Base-by-base conservation (phyloP, 129 eudicot genomes). In the Cynara cardunculus region DNA sequence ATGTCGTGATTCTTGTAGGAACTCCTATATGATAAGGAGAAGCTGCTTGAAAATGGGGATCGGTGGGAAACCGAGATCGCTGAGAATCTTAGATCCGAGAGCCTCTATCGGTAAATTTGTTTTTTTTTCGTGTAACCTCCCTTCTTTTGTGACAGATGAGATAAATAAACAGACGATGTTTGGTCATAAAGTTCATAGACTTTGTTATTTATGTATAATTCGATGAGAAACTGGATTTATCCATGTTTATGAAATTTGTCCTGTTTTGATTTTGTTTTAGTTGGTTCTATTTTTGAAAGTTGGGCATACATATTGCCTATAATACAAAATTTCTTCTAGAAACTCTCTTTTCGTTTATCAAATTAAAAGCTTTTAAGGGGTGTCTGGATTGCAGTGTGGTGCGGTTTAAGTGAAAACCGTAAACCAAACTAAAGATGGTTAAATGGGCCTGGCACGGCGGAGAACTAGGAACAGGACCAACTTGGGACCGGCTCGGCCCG, bases 21-120 rank as follows among this genome's bases (percentile, higher is more conserved):
- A 82, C 94, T 93, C 75, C 88, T 92, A 7, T 92, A 92, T n/a
- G 97, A 92, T 75, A 92, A 92, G 88, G 97, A 90, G 92, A 93
- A 93, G 89, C 90, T 90, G 41, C 92, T 90, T 2, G 97, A 92
- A 87, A 92, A 92, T 64, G 97, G 97, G 32, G 97, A 92, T 83
- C 65, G 97, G 32, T 92, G 97, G 97, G 97, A 92, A 80, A 92
- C 93, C 16, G 97, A 92, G 81, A 92, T 92, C 81, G 96, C 91
- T 13, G 94, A 91, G 84, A 91, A 94, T 82, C 89, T 93, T 32
- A 87, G 93, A 79, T 89, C 97, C 2, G 98, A 94, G 78, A 87
- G 89, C 80, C 85, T 91, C 27, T 90, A 90, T 73, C 92, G 94
- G 68, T 89, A 86, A 88, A 69, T 28, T 79, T 74, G 65, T 18